Conservation (phyloP, 2,329 filamentous ascomycete genomes). For the Pseudogymnoascus sp. region DNA sequence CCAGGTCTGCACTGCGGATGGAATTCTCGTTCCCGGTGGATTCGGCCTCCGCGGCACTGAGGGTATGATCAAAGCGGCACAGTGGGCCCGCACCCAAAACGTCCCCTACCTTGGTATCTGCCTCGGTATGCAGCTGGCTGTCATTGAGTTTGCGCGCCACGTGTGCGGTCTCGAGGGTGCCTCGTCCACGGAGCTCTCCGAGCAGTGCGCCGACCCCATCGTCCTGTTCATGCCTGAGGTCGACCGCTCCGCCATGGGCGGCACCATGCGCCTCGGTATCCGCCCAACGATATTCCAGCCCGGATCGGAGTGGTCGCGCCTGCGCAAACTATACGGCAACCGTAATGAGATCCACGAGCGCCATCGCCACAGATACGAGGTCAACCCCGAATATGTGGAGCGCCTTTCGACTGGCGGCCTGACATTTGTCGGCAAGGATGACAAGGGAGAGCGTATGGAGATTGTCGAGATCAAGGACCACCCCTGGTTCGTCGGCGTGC, state of each 20-base stretch:
- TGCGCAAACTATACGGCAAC: conserved; percentile 66
- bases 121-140: conserved; percentile 85
- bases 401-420: conserved; percentile 62
- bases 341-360: conserved; percentile 57
- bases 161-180: conserved; percentile 54
- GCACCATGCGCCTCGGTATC: conserved; percentile 78
- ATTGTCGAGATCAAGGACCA: conserved; percentile 76
- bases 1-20: conserved; percentile 61
- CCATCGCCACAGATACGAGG: conserved; percentile 85
- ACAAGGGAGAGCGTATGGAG: conserved; percentile 73
- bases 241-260: conserved; percentile 68
- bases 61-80: conserved; percentile 84
- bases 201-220: conserved; percentile 30
- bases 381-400: conserved; percentile 73
- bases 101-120: conserved; percentile 85
- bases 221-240: conserved; percentile 93
- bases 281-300: conserved; percentile 69
- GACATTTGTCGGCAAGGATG: conserved; percentile 72
- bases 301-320: conserved; percentile 68
- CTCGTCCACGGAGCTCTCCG: conserved; percentile 25
- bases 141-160: conserved; percentile 79
- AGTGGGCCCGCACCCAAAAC: conserved; percentile 76
- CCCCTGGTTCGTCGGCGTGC: conserved; percentile 77
- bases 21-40: conserved; percentile 52
- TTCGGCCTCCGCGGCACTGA: conserved; percentile 72